phyloP scores from a whole-genome alignment of 208 protist species.

The Borovskyia barvae region DNA sequence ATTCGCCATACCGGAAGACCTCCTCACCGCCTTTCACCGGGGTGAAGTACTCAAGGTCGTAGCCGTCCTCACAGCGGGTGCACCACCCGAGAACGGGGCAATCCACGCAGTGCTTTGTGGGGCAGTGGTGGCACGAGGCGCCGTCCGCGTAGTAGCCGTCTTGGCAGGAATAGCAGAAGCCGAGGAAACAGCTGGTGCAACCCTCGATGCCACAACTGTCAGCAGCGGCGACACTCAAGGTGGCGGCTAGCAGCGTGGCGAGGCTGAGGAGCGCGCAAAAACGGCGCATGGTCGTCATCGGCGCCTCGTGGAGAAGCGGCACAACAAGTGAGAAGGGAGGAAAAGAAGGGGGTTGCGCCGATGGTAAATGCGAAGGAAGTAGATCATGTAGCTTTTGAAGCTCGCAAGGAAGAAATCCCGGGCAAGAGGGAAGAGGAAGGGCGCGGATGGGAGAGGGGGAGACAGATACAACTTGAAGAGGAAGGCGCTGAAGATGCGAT shows the following conservation, averaged over 20 bases:
- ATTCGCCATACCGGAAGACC: not conserved
- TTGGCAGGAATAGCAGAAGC: not conserved
- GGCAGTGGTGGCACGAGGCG: not conserved
- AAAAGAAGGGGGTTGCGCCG: not conserved
- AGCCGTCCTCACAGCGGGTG: not conserved
- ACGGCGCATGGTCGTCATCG: not conserved
- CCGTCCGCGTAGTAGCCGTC: not conserved
- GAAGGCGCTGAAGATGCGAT: no score
- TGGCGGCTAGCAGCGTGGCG: no score
- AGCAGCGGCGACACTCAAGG: no score
- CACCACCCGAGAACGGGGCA: not conserved
- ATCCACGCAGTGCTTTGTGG: not conserved
- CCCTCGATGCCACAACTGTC: not conserved
- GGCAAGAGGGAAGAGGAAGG: no score
- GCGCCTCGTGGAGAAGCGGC: not conserved
- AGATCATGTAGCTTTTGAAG: no score
- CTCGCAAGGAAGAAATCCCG: no score
- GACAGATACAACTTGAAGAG: no score
- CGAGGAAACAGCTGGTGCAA: not conserved
- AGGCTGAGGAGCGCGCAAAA: no score
- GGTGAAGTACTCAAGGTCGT: not conserved
- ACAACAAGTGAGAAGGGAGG: not conserved
- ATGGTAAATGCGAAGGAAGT: no score
- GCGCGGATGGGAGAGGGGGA: no score
- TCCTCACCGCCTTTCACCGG: not conserved